Percentiles rank a stretch among this genome's conserved stretches.
Evolutionary conservation across 108 stramenopile species (phyloP).

Genomic region (Discostella pseudostelligera): DNA sequence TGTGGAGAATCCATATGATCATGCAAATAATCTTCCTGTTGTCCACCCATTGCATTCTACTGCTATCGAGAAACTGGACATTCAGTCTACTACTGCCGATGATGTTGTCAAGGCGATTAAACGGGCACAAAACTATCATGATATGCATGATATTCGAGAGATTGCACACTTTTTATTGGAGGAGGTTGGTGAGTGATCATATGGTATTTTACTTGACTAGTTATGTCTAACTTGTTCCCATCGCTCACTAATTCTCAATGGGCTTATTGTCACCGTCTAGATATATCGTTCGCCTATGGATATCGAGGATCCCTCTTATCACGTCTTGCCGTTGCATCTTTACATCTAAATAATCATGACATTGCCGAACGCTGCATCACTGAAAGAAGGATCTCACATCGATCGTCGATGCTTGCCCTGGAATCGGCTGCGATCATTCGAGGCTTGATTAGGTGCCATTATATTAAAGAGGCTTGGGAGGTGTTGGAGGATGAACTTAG

Average conservation of each 20-base stretch:
- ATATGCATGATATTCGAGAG: slow-evolving; percentile 59
- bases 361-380: slow-evolving; percentile 67
- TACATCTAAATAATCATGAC: slow-evolving; percentile 65
- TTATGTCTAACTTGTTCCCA: not conserved
- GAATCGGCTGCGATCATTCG: slow-evolving; percentile 80
- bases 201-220: not conserved
- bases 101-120: slow-evolving; percentile 71
- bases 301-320: slow-evolving; percentile 77
- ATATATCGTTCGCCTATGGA: slow-evolving; percentile 58
- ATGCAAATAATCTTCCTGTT: not conserved
- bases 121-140: slow-evolving; percentile 77
- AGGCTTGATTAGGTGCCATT: slow-evolving; percentile 63
- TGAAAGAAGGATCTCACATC: slow-evolving; percentile 53
- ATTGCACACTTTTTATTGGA: slow-evolving; percentile 77
- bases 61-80: slow-evolving; percentile 46
- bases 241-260: not conserved
- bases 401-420: slow-evolving; percentile 66
- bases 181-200: slow-evolving; percentile 59
- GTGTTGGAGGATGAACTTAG: slow-evolving; percentile 73
- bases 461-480: slow-evolving; percentile 69
- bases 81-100: slow-evolving; percentile 54
- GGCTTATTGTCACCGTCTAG: slow-evolving; percentile 4
- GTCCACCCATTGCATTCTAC: slow-evolving; percentile 52
- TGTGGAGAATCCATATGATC: not conserved
- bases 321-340: slow-evolving; percentile 78